These are phyloP conservation scores for Tolypocladium amazonense DNA, from an alignment of 2,329 filamentous ascomycete species.

Conservation along the genomic window DNA sequence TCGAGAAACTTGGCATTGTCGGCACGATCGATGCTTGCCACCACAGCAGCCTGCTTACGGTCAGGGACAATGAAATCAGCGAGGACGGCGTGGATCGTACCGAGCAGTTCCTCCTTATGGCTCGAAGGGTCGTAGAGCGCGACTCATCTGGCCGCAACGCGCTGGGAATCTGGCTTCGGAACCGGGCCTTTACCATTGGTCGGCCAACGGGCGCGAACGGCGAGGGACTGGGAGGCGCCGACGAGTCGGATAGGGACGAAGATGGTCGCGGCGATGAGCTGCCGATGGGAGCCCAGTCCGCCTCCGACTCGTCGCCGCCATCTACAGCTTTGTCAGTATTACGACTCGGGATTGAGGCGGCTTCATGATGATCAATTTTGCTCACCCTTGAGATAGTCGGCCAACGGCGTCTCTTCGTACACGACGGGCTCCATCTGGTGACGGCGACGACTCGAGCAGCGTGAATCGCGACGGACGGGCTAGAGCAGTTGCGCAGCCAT, in stretches of 20 bases:
- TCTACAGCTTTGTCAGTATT: slow-evolving; percentile 19
- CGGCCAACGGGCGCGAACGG: slow-evolving; percentile 47
- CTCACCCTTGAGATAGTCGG: slow-evolving; percentile 78
- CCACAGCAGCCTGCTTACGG: slow-evolving; percentile 49
- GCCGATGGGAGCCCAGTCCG: slow-evolving; percentile 34
- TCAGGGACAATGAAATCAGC: slow-evolving; percentile 1
- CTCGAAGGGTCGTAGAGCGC: slow-evolving; percentile 26
- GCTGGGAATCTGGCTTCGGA: slow-evolving; percentile 35
- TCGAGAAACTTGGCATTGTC: slow-evolving; percentile 83
- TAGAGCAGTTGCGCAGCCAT: slow-evolving; percentile 17
- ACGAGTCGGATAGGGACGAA: slow-evolving; percentile 22
- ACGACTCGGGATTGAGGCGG: not conserved
- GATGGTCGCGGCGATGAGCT: slow-evolving; percentile 20
- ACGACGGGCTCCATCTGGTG: slow-evolving; percentile 69
- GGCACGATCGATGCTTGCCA: slow-evolving; percentile 60
- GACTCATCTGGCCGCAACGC: slow-evolving; percentile 31
- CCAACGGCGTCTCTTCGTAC: slow-evolving; percentile 77
- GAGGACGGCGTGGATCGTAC: slow-evolving; percentile 22
- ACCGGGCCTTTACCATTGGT: slow-evolving; percentile 42
- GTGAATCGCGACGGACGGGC: slow-evolving; percentile 14
- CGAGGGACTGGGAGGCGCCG: slow-evolving; percentile 35
- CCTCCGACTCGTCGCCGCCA: slow-evolving; percentile 35
- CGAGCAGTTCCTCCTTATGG: slow-evolving; percentile 39
- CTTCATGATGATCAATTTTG: not conserved
- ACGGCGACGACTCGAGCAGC: slow-evolving; percentile 10